Conservation (phyloP, 495 filamentous ascomycete genomes). For the Podospora anserina region DNA sequence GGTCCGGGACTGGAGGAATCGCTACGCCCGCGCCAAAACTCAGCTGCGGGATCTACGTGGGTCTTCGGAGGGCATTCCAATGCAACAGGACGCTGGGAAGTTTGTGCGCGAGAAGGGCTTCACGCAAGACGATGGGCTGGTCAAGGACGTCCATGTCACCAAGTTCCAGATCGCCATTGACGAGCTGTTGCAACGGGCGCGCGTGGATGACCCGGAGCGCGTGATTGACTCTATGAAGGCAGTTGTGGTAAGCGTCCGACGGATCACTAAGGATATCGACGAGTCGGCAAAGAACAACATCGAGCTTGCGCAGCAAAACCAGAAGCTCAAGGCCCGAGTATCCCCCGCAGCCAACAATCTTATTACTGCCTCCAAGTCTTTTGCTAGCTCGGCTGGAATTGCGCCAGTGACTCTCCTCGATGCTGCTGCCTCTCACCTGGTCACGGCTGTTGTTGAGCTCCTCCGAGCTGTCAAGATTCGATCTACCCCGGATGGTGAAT, state of each 20-base stretch:
- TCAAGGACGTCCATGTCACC: constrained; percentile 89
- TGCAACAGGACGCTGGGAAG: constrained; percentile 61
- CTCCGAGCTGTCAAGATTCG: constrained; percentile 80
- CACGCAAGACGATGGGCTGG: constrained; percentile 66
- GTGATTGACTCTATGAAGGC: constrained; percentile 77
- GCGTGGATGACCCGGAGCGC: constrained; percentile 64
- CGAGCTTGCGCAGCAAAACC: constrained; percentile 48
- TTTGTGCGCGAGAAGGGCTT: constrained; percentile 68
- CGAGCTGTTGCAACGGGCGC: constrained; percentile 77
- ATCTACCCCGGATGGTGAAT: constrained; percentile 65
- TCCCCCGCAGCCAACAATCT: constrained; percentile 92
- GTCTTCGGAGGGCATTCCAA: constrained; percentile 68
- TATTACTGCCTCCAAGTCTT: constrained; percentile 91
- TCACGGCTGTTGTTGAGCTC: constrained; percentile 79
- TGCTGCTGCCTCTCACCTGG: constrained; percentile 90
- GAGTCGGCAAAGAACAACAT: constrained; percentile 50
- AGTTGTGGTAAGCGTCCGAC: constrained; percentile 74
- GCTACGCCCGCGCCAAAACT: constrained; percentile 82
- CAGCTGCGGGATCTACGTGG: constrained; percentile 79
- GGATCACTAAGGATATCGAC: constrained; percentile 76
- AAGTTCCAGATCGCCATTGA: constrained; percentile 95
- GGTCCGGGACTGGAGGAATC: constrained; percentile 80
- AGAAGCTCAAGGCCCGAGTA: constrained; percentile 72
- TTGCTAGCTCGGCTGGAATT: constrained; percentile 73
- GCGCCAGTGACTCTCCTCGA: constrained; percentile 92